Evolutionary conservation across 208 protist genomes (phyloP).

Genomic region (Trypanosoma lewisi): DNA sequence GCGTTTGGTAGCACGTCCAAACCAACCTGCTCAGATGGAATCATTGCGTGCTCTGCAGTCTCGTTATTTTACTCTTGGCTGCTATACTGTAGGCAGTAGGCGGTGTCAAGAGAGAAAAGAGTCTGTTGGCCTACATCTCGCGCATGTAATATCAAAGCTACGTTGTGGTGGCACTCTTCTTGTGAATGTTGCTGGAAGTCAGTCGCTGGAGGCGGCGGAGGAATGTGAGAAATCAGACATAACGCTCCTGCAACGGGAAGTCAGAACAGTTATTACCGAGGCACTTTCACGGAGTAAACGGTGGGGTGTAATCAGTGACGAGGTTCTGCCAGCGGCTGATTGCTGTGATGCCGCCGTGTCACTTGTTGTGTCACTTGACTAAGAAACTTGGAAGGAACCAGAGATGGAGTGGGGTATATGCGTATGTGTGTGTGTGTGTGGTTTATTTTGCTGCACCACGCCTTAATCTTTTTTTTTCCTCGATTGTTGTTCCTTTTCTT

Average conservation of each 20-base stretch:
- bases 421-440: background rate
- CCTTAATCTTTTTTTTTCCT: background rate
- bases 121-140: background rate
- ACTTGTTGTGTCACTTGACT: conserved; percentile 55
- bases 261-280: conserved; percentile 2
- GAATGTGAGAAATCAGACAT: background rate
- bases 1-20: conserved; percentile 33
- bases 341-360: conserved; percentile 51
- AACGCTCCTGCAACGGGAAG: background rate
- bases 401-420: background rate
- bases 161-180: conserved; percentile 15
- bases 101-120: background rate
- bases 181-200: conserved; percentile 12
- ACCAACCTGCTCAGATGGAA: conserved; percentile 25
- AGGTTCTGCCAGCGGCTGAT: conserved; percentile 70
- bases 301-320: conserved; percentile 65
- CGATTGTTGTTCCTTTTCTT: background rate
- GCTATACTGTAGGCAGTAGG: conserved; percentile 45
- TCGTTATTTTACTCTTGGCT: conserved; percentile 50
- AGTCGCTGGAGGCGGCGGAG: background rate
- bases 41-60: conserved; percentile 44
- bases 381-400: background rate
- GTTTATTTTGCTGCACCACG: no score
- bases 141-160: conserved; percentile 22
- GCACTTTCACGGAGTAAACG: conserved; percentile 26